Conservation (phyloP, 371 early-diverging fungal genomes). For the Zychaea mexicana region DNA sequence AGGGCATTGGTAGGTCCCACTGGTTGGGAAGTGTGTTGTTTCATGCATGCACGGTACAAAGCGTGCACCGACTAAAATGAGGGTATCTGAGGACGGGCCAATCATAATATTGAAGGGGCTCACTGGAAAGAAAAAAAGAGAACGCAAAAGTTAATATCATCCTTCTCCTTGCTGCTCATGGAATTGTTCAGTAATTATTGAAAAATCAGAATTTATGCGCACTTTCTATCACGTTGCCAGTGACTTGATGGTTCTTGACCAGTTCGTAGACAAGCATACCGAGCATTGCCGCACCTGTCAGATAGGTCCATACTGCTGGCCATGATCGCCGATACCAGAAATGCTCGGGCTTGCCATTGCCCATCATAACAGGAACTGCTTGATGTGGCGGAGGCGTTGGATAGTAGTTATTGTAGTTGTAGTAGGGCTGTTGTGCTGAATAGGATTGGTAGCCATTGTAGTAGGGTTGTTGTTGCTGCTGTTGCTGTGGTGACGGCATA, state of each 20-base stretch:
- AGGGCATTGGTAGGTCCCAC: slow-evolving; percentile 7
- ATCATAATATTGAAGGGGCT: slow-evolving; percentile 65
- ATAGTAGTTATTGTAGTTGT: slow-evolving; percentile 7
- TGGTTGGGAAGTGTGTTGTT: slow-evolving; percentile 25
- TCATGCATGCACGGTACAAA: slow-evolving; percentile 65
- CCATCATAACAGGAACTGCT: neutral
- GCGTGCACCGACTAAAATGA: slow-evolving; percentile 59
- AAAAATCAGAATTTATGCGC: no score
- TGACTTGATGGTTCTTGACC: slow-evolving; percentile 49
- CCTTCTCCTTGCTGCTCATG: no score
- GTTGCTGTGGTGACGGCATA: neutral
- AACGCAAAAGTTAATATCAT: no score
- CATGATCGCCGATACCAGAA: slow-evolving; percentile 1
- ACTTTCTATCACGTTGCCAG: slow-evolving; percentile 54
- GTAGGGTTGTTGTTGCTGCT: neutral
- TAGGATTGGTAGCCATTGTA: neutral
- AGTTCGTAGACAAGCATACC: slow-evolving; percentile 57
- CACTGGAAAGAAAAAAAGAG: no score
- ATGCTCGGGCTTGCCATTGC: neutral
- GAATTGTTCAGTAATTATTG: no score
- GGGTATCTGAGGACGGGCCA: slow-evolving; percentile 55
- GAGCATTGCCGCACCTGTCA: slow-evolving; percentile 34
- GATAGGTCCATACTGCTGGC: slow-evolving; percentile 7
- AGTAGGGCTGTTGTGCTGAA: neutral
- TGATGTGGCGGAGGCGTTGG: slow-evolving; percentile 3